Base-by-base conservation (phyloP, 2,329 filamentous ascomycete species). In the Aspergillus persii region DNA sequence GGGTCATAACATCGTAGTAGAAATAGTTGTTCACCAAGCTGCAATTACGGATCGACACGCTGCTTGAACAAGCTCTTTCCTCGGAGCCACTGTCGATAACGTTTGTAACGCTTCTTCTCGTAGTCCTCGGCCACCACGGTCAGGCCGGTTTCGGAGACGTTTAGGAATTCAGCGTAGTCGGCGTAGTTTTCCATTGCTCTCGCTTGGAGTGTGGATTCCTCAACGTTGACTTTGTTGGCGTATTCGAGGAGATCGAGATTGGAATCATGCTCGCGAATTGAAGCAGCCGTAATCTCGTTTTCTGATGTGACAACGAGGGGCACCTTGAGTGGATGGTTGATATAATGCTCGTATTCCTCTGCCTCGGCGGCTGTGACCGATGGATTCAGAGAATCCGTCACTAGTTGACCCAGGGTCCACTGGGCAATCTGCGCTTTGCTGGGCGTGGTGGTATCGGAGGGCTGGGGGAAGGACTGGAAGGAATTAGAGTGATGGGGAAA, bases 51-150 rank as follows among this genome's bases (percentile, higher is more conserved):
- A 69, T 83, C 81, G 64, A 83, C 81, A 50, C 88, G 86, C 81
- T 97, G 93, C 77, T 98, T 98, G 75, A 98, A 98, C 69, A 98
- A 84, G 69, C 92, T 96, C 80, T 97, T 98, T 18, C 94, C 94
- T 62, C 88, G 85, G 71, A 99, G 81, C 94, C 95, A 99, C 77
- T 97, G 96, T 69, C 89, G 81, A 77, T 99, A 99, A 8, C 93
- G 91, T 78, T 96, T 98, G 76, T 99, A 99, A 67, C 95, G 83
- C 83, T 98, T 97, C 84, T 96, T 98, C 46, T 84, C 83, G 50
- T 87, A 83, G 74, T 98, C 95, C 69, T 96, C 93, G 49, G 93
- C 89, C 1, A 87, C 88, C 12, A 98, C 94, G 2, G 91, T 96
- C 54, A 99, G 78, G 18, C 92, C 91, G 68, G 96, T 91, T 61